Evolutionary conservation across 257 asterid genomes (phyloP).

Genomic region (Capsicum baccatum): DNA sequence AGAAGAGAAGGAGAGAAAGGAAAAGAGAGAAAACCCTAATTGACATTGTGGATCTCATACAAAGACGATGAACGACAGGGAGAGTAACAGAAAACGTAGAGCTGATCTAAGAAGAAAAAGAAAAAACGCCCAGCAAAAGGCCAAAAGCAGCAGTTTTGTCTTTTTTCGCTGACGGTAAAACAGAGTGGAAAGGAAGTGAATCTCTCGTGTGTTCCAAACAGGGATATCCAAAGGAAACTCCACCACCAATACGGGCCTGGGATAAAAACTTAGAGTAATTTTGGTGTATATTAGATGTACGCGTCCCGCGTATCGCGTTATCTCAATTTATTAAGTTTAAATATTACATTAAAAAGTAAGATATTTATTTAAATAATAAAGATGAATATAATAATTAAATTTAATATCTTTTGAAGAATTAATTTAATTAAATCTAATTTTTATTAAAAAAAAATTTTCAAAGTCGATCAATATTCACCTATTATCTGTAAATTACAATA

Average conservation of each 20-base stretch:
- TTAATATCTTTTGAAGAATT: too few relatives aligned
- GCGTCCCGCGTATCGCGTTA: too few relatives aligned
- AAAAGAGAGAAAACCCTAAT: constrained; percentile 12
- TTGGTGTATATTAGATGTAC: too few relatives aligned
- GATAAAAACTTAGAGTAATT: too few relatives aligned
- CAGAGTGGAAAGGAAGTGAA: background rate
- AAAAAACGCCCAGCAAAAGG: background rate
- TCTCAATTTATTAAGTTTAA: too few relatives aligned
- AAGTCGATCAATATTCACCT: too few relatives aligned
- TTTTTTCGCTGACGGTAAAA: background rate
- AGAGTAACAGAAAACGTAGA: background rate
- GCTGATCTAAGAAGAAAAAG: background rate
- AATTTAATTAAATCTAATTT: too few relatives aligned
- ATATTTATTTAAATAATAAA: too few relatives aligned
- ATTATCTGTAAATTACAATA: too few relatives aligned
- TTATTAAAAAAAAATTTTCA: too few relatives aligned
- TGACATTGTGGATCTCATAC: constrained; percentile 8
- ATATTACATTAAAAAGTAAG: too few relatives aligned
- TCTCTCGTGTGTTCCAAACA: background rate
- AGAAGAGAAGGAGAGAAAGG: background rate
- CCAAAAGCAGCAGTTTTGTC: background rate
- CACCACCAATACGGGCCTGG: background rate
- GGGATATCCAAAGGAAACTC: background rate
- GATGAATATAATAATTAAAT: too few relatives aligned
- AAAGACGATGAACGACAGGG: background rate